A percentile compares a stretch with the other conserved stretches of the same genome.
These are phyloP conservation scores for Aspergillus nidulans DNA, from an alignment of 495 filamentous ascomycete genomes.

Conservation along the genomic window DNA sequence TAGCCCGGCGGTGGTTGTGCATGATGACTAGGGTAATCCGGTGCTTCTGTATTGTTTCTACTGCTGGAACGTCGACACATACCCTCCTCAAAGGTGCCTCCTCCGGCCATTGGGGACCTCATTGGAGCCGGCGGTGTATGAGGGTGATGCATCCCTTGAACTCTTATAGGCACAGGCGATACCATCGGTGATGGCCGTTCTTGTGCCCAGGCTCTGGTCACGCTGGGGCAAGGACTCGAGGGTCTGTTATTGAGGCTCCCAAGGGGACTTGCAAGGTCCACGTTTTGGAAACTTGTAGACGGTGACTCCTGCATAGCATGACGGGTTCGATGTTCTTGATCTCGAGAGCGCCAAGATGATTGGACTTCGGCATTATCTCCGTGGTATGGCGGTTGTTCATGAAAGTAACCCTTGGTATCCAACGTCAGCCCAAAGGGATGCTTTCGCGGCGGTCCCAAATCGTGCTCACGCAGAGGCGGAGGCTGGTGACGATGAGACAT, in stretches of 20 bases:
- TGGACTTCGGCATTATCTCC: slow-evolving; percentile 2
- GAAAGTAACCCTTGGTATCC: slow-evolving; percentile 2
- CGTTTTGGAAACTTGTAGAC: background rate
- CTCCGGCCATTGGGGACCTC: background rate
- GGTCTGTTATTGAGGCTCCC: background rate
- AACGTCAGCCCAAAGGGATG: background rate
- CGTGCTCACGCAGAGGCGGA: slow-evolving; percentile 4
- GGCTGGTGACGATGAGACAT: slow-evolving; percentile 11
- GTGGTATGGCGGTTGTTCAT: background rate
- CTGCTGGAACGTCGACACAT: background rate
- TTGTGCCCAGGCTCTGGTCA: background rate
- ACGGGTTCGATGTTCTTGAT: slow-evolving; percentile 6
- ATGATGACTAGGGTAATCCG: slow-evolving; percentile 1
- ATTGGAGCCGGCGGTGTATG: background rate
- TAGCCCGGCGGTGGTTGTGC: slow-evolving; percentile 5
- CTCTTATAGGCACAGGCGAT: background rate
- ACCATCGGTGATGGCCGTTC: background rate
- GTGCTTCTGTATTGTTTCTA: background rate
- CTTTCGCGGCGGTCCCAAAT: slow-evolving; percentile 1
- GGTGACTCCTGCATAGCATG: background rate
- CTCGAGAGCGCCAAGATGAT: slow-evolving; percentile 5
- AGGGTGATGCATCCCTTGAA: slow-evolving; percentile 2
- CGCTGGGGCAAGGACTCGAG: slow-evolving; percentile 12
- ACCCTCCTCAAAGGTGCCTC: slow-evolving; percentile 1
- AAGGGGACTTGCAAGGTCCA: slow-evolving; percentile 7